Conservation (phyloP, 2,329 filamentous ascomycete species). For the Fusarium avenaceum region DNA sequence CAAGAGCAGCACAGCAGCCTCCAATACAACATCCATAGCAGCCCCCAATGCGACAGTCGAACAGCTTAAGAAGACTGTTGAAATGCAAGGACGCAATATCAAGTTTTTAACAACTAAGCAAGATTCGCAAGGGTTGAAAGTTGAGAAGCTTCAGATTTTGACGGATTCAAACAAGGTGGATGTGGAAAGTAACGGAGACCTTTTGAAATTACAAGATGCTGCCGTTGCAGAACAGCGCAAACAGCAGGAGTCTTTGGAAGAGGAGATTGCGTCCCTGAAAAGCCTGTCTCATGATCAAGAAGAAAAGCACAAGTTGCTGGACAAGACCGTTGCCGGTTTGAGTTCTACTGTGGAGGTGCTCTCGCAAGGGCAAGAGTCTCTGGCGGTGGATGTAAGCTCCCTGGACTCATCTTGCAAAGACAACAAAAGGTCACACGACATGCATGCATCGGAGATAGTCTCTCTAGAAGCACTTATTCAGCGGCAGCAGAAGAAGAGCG, state of each 20-base stretch:
- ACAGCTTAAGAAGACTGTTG: conserved; percentile 9
- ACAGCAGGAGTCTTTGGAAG: conserved; percentile 20
- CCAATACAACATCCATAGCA: not conserved
- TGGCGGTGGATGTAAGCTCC: conserved; percentile 11
- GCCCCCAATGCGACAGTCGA: not conserved
- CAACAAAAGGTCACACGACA: not conserved
- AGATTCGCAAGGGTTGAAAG: not conserved
- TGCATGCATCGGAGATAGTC: conserved; percentile 5
- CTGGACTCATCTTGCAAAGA: conserved; percentile 5
- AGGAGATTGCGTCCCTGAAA: conserved; percentile 9
- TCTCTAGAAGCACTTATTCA: not conserved
- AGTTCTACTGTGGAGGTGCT: not conserved
- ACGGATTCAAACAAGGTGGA: not conserved
- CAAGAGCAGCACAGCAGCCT: not conserved
- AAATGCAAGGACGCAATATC: conserved; percentile 20
- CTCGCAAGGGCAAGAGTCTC: conserved; percentile 5
- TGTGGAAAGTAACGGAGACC: conserved; percentile 1
- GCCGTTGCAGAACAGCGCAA: conserved; percentile 12
- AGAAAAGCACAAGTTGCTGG: conserved; percentile 11
- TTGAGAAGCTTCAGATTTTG: conserved; percentile 12
- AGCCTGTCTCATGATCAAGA: conserved; percentile 8
- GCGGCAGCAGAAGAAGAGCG: conserved; percentile 15
- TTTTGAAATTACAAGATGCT: conserved; percentile 7
- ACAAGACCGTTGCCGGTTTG: conserved; percentile 13
- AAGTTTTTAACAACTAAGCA: conserved; percentile 9